These are phyloP conservation scores for Trypanosoma rangeli DNA, from an alignment of 208 protist species.

Conservation along the genomic window DNA sequence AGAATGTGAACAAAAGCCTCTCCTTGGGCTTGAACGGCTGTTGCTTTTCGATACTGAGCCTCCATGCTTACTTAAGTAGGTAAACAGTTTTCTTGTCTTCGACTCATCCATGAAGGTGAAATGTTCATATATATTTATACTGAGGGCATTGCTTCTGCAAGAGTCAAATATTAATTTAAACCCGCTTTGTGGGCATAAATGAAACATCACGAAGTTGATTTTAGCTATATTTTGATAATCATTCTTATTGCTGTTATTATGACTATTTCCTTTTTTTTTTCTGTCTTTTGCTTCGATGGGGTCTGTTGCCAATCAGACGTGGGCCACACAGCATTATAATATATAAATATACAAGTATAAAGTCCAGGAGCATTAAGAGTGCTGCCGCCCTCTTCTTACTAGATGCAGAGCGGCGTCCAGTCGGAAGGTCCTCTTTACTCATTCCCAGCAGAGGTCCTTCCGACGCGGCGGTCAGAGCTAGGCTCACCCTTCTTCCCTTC, in stretches of 20 bases:
- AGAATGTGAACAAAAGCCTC: neutral
- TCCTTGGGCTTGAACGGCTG: conserved; percentile 8
- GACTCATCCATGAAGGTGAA: neutral
- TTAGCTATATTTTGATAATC: neutral
- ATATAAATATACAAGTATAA: no score
- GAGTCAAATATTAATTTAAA: neutral
- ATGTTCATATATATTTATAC: neutral
- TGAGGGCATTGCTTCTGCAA: conserved; percentile 1
- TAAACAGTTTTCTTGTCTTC: conserved; percentile 4
- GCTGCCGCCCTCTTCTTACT: neutral
- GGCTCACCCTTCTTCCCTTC: neutral
- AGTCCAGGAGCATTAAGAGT: neutral
- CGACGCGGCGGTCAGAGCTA: neutral
- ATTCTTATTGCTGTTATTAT: neutral
- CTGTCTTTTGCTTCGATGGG: neutral
- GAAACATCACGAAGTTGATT: neutral
- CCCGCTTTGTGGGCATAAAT: neutral
- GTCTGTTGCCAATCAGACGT: neutral
- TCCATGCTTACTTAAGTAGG: conserved; percentile 5
- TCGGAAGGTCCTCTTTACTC: neutral
- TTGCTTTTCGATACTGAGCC: conserved; percentile 26
- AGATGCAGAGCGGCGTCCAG: conserved; percentile 10
- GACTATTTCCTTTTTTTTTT: conserved; percentile 6
- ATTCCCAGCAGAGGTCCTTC: neutral
- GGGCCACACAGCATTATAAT: no score